These are phyloP conservation scores for Citrus mangshanensis DNA, from an alignment of 345 rosid genomes.

Conservation along the genomic window DNA sequence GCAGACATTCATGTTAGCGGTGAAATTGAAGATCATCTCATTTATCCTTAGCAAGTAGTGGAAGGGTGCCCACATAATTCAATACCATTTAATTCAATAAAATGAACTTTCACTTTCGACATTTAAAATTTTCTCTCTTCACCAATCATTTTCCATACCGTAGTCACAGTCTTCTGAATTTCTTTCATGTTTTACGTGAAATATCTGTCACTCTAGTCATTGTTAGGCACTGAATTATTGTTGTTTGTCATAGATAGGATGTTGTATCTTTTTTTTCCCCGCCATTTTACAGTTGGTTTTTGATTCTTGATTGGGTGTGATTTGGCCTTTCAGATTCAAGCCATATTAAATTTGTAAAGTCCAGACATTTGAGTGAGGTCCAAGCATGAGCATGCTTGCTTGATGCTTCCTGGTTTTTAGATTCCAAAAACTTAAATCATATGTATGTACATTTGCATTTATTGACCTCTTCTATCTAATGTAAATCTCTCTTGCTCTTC, in stretches of 20 bases:
- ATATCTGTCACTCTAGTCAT: constrained; percentile 12
- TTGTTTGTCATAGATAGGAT: constrained; percentile 29
- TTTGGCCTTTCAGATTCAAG: constrained; percentile 31
- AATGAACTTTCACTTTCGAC: constrained; percentile 2
- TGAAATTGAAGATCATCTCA: constrained; percentile 9
- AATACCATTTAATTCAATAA: constrained; percentile 31
- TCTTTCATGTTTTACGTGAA: constrained; percentile 8
- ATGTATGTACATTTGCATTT: constrained; percentile 11
- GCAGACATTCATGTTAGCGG: background rate
- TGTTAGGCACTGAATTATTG: constrained; percentile 28
- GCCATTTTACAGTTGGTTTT: background rate
- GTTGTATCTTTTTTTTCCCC: background rate
- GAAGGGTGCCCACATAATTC: constrained; percentile 15
- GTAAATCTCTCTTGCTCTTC: background rate
- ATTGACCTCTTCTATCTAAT: background rate
- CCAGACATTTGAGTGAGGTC: constrained; percentile 22
- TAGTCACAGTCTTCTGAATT: constrained; percentile 10
- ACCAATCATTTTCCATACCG: constrained; percentile 4
- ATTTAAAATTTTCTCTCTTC: constrained; percentile 12
- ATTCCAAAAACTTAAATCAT: constrained; percentile 1
- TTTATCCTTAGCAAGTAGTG: constrained; percentile 10
- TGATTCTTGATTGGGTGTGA: constrained; percentile 34
- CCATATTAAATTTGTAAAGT: constrained; percentile 35
- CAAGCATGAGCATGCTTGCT: constrained; percentile 14
- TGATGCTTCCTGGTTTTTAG: background rate